Evolutionary conservation across 768 basidiomycete genomes (phyloP), one percentile per base, ranked within the genome.

Genomic region (Phlebiopsis gigantea): DNA sequence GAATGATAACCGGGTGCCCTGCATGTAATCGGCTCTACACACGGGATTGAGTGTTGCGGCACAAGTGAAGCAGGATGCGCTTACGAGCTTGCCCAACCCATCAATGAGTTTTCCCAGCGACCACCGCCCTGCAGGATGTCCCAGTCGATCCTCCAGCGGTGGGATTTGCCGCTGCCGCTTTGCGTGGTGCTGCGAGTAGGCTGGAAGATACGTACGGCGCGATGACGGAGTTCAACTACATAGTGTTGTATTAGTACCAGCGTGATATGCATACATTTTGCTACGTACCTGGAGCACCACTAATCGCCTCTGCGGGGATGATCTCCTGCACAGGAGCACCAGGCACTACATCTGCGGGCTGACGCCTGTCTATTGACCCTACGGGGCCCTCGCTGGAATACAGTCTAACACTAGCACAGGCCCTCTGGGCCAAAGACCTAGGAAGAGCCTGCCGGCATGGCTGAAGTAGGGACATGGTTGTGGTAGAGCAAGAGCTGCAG

Each of bases 31-130:
- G 56, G 93, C 94, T 61, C 92, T 93, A 59, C 17, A 19, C 43
- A 28, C 9, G n/a, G 9, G 56, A 12, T 45, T 4, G 54, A 25
- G 21, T 14, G 28, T 17, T 42, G 24, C 50, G 21, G 12, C 22
- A 3, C 30, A n/a, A 9, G 30, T 55, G 31, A 44, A 26, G 15
- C 22, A 50, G 25, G 26, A 2, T 4, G 22, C n/a, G 80, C 90
- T 73, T 69, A 95, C 90, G 93, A 93, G 75, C 87, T 90, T 0
- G 94, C 95, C 78, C 82, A 99, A 44, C 96, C 96, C 92, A 98
- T 99, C 62, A 99, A 70, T 4, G 93, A 92, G 68, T 98, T 99
- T 79, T 98, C 94, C 96, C 96, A 99, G 51, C 96, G 81, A 12
- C 91, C 93, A 26, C 81, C 85, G 30, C 95, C 93, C 57, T 82